A percentile compares a stretch with the other conserved stretches of the same genome.
Evolutionary conservation across 225 moss, liverwort and hornwort species (phyloP).

Genomic region (Ulota crispa): DNA sequence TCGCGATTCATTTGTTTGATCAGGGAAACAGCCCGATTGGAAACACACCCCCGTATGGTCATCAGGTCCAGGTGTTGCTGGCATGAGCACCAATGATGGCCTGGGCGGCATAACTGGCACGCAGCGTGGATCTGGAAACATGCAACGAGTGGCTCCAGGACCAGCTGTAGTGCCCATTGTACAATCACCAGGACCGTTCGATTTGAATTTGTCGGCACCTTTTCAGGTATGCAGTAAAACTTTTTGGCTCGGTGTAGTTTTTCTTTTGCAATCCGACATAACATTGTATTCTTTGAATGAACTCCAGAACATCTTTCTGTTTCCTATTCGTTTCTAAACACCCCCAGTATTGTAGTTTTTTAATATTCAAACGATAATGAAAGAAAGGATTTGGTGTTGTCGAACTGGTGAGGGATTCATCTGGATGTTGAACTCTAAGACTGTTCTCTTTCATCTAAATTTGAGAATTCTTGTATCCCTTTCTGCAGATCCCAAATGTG

Average conservation of each 20-base stretch:
- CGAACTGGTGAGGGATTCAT: neutral
- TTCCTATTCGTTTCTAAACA: neutral
- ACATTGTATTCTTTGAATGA: neutral
- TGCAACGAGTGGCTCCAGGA: constrained; percentile 94
- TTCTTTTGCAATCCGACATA: neutral
- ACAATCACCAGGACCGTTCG: constrained; percentile 75
- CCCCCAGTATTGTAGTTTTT: neutral
- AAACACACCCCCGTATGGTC: constrained; percentile 84
- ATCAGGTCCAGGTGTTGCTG: constrained; percentile 79
- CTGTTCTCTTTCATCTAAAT: neutral
- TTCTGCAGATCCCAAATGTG: constrained; percentile 84
- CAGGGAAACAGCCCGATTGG: constrained; percentile 99
- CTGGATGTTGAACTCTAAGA: neutral
- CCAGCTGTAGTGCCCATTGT: constrained; percentile 75
- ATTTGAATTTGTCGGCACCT: constrained; percentile 83
- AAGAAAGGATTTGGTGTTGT: neutral
- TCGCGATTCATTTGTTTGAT: constrained; percentile 27
- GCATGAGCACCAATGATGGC: constrained; percentile 84
- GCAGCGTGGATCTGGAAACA: constrained; percentile 81
- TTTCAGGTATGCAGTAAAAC: constrained; percentile 67
- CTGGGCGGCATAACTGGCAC: constrained; percentile 76
- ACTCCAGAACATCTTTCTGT: neutral
- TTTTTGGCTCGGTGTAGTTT: neutral
- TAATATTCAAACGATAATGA: neutral
- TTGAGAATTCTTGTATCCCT: neutral